Conservation (phyloP, 768 basidiomycete genomes). For the Termitomyces sp. region DNA sequence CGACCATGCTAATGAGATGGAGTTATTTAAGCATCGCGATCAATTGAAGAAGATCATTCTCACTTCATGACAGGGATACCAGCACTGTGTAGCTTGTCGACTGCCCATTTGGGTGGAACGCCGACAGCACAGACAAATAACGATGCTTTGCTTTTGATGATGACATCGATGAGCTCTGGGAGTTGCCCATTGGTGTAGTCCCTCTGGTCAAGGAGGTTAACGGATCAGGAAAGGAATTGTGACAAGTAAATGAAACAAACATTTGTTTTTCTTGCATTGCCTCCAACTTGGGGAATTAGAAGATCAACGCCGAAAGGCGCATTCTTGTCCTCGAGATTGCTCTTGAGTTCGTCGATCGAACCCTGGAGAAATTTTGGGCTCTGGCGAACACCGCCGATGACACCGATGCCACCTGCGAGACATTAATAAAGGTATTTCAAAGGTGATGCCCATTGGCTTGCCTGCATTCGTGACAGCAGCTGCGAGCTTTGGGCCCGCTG, state of each 20-base stretch:
- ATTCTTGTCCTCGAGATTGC: constrained; percentile 63
- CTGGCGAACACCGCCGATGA: constrained; percentile 79
- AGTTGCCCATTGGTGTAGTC: constrained; percentile 81
- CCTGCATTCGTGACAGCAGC: constrained; percentile 92
- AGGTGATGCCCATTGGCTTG: constrained; percentile 12
- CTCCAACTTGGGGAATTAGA: constrained; percentile 77
- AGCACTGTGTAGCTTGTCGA: constrained; percentile 76
- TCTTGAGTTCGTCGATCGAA: constrained; percentile 69
- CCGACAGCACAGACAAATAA: constrained; percentile 84
- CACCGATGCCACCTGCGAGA: constrained; percentile 66
- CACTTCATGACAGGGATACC: constrained; percentile 85
- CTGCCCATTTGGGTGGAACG: constrained; percentile 77
- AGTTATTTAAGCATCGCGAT: neutral
- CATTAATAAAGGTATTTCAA: neutral
- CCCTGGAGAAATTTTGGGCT: constrained; percentile 65
- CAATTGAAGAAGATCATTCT: constrained; percentile 16
- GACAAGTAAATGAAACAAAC: constrained; percentile 18
- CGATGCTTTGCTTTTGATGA: constrained; percentile 65
- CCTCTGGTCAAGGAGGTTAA: constrained; percentile 3
- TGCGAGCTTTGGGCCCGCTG: constrained; percentile 78
- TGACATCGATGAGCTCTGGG: constrained; percentile 69
- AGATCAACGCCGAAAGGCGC: constrained; percentile 83
- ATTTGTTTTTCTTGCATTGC: constrained; percentile 81
- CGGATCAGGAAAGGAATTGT: neutral
- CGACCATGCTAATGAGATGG: constrained; percentile 55